phyloP scores from a whole-genome alignment of 78 protist genomes.

The Dictyostelium brefeldianum region DNA sequence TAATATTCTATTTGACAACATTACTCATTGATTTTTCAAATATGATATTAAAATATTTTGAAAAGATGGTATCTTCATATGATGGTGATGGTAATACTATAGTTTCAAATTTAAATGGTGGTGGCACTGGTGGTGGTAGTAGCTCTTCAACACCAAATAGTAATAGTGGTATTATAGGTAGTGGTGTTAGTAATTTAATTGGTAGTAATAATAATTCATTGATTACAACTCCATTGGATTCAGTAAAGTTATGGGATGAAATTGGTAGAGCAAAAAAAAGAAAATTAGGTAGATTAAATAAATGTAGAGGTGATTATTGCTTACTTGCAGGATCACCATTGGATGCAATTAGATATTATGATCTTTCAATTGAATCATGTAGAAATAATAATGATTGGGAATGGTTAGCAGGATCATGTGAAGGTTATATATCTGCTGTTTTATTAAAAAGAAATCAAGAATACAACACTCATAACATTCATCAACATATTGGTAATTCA shows the following conservation, averaged over 20 bases:
- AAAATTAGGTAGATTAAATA: constrained; percentile 47
- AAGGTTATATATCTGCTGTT: constrained; percentile 72
- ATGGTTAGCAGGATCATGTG: constrained; percentile 81
- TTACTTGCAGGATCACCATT: constrained; percentile 74
- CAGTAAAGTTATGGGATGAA: constrained; percentile 59
- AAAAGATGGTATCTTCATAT: constrained; percentile 35
- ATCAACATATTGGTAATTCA: background rate
- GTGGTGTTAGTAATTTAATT: background rate
- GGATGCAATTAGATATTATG: constrained; percentile 77
- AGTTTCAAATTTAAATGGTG: background rate
- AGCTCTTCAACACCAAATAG: background rate
- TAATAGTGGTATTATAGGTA: background rate
- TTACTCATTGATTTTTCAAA: constrained; percentile 56
- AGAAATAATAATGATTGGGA: constrained; percentile 73
- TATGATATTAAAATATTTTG: constrained; percentile 33
- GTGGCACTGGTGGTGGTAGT: background rate
- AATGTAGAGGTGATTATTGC: constrained; percentile 83
- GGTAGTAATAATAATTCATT: background rate
- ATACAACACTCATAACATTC: constrained; percentile 38
- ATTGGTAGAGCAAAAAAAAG: constrained; percentile 61
- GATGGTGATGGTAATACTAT: background rate
- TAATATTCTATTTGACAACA: constrained; percentile 46
- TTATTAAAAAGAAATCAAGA: constrained; percentile 76
- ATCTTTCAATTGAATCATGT: constrained; percentile 42
- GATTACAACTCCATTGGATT: constrained; percentile 61